Evolutionary conservation across 306 rosid genomes (phyloP), one percentile per base, ranked within the genome.

Genomic region (Lablab purpureus): DNA sequence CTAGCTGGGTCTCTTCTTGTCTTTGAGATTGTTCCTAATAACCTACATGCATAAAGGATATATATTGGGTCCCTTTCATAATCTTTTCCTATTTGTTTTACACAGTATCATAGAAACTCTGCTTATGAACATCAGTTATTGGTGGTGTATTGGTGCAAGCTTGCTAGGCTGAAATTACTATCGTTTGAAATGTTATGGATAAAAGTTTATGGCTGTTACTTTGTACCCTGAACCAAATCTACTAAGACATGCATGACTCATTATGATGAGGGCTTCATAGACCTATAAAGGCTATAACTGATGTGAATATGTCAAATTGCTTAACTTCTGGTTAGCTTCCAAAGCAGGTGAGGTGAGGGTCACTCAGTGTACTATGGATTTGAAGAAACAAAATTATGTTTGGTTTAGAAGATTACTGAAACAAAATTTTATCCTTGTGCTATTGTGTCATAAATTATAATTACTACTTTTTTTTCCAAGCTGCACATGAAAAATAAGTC

Each of bases 1-100:
- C 96, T 83, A 95, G 99, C 86, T 95, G 99, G 98, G 82, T 58
- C 77, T 93, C 96, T 80, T 95, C 99, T 68, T 17, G 91, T 81
- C 91, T 95, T n/a, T 95, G 77, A 90, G n/a, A 30, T 45, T 59
- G 68, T 75, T 13, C 60, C 7, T 69, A 15, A 70, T 13, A 47
- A 36, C 60, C 63, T 71, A 40, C 59, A 76, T 25, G 69, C 36
- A 18, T 80, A 50, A 41, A 28, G 71, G 43, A 49, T 23, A 45
- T 23, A 19, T 59, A 50, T 10, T 84, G 71, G n/a, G n/a, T n/a
- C n/a, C n/a, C n/a, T n/a, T 62, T 25, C 2, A 10, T 32, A 12
- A n/a, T 43, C 5, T 50, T 68, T 71, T 68, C 9, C 45, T 51
- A 32, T 49, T 27, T 43, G 34, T 43, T 19, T 10, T 63, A 10